Conservation (phyloP, 2,329 filamentous ascomycete genomes). For the Ophiosphaerella herpotricha region DNA sequence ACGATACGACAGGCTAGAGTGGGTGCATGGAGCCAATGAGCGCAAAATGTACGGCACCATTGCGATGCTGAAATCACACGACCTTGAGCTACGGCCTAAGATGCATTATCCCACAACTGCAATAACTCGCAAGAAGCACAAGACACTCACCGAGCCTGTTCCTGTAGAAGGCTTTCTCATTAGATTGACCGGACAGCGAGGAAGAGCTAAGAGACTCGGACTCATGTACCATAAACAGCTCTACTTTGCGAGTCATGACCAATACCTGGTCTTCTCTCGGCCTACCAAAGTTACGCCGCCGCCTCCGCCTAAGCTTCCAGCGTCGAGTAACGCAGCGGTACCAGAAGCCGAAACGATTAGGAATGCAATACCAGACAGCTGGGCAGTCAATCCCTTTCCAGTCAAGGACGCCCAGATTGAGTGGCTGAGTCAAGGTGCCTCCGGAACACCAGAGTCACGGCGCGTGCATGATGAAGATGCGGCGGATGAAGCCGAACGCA, state of each 20-base stretch:
- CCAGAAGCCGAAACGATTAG: conserved; percentile 61
- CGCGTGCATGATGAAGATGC: conserved; percentile 62
- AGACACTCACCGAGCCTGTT: conserved; percentile 59
- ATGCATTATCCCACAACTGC: conserved; percentile 64
- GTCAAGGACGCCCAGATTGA: conserved; percentile 58
- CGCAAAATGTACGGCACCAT: conserved; percentile 71
- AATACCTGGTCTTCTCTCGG: conserved; percentile 65
- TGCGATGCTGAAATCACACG: conserved; percentile 68
- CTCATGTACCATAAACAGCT: conserved; percentile 67
- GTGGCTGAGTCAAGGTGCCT: conserved; percentile 57
- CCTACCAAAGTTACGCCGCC: conserved; percentile 63
- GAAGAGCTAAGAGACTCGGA: conserved; percentile 61
- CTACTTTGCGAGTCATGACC: conserved; percentile 68
- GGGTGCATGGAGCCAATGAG: conserved; percentile 68
- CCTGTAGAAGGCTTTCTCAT: conserved; percentile 70
- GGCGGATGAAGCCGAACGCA: conserved; percentile 62
- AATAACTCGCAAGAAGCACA: conserved; percentile 46
- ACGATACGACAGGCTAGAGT: conserved; percentile 70
- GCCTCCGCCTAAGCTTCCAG: conserved; percentile 59
- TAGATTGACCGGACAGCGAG: conserved; percentile 66
- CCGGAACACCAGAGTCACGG: conserved; percentile 50
- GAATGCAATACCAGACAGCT: conserved; percentile 63
- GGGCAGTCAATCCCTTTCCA: conserved; percentile 65
- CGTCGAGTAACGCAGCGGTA: conserved; percentile 50
- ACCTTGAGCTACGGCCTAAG: conserved; percentile 68